Evolutionary conservation across 2,329 filamentous ascomycete genomes (phyloP).

Genomic region (Cadophora luteo-olivacea): DNA sequence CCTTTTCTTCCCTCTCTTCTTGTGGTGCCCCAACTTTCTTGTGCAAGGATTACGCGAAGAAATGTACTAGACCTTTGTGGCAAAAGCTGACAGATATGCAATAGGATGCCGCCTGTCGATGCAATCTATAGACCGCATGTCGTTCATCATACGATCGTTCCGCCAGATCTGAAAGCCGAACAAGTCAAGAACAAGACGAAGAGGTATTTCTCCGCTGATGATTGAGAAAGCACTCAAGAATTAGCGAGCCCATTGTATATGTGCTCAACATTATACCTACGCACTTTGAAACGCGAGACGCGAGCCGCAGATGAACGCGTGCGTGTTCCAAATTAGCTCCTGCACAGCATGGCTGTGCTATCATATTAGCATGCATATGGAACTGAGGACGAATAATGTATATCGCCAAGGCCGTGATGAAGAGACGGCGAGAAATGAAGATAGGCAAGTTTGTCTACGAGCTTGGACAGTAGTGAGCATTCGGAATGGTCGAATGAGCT

Average conservation of each 20-base stretch:
- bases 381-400: neutral
- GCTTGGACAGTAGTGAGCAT: neutral
- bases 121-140: conserved; percentile 91
- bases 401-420: neutral
- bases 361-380: neutral
- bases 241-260: neutral
- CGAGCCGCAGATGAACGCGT: too few relatives aligned
- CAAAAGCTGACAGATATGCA: conserved; percentile 43
- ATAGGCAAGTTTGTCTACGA: neutral
- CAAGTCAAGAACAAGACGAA: conserved; percentile 71
- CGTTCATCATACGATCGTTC: conserved; percentile 83
- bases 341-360: neutral
- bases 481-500: neutral
- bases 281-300: too few relatives aligned
- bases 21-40: neutral
- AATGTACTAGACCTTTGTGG: neutral
- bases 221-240: conserved; percentile 25
- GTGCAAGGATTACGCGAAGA: neutral
- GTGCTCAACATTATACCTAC: neutral
- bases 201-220: conserved; percentile 73
- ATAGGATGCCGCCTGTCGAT: conserved; percentile 81
- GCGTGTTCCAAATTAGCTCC: neutral
- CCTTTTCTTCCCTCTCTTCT: conserved; percentile 4
- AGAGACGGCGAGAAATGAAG: neutral
- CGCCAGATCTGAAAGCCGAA: conserved; percentile 73